phyloP scores from a whole-genome alignment of 257 asterid species.

The Solanum clarkiae region DNA sequence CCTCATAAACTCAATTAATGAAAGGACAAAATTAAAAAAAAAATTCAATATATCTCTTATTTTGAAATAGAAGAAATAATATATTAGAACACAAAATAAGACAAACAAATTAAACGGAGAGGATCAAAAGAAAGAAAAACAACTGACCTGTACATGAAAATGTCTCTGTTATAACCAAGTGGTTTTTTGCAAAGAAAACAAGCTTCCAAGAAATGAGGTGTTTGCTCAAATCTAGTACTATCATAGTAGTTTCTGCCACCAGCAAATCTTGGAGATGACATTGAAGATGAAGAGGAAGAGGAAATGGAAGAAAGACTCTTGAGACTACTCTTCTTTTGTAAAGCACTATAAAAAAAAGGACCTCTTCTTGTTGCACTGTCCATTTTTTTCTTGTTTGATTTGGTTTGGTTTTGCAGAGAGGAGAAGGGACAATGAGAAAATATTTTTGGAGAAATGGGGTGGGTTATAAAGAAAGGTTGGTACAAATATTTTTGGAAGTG shows the following conservation, averaged over 20 bases:
- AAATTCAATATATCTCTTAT: no score
- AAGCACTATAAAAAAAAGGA: slow-evolving; percentile 1
- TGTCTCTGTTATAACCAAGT: slow-evolving; percentile 27
- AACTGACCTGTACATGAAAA: slow-evolving; percentile 44
- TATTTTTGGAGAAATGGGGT: not conserved
- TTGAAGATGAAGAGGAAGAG: not conserved
- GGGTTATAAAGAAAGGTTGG: slow-evolving; percentile 20
- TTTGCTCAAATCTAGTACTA: slow-evolving; percentile 6
- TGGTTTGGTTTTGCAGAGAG: not conserved
- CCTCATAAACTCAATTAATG: no score
- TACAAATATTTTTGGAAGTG: not conserved
- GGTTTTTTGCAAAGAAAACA: slow-evolving; percentile 31
- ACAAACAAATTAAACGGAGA: no score
- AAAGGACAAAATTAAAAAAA: no score
- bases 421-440: not conserved
- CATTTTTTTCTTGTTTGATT: not conserved
- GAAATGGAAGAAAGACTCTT: not conserved
- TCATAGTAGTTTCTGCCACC: not conserved
- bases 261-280: slow-evolving; percentile 18
- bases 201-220: slow-evolving; percentile 30
- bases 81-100: no score
- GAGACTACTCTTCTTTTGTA: slow-evolving; percentile 8
- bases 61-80: no score
- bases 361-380: slow-evolving; percentile 3
- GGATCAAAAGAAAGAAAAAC: not conserved